Conservation (phyloP, 1,284 basidiomycete genomes). For the Cutaneotrichosporon dermatis region DNA sequence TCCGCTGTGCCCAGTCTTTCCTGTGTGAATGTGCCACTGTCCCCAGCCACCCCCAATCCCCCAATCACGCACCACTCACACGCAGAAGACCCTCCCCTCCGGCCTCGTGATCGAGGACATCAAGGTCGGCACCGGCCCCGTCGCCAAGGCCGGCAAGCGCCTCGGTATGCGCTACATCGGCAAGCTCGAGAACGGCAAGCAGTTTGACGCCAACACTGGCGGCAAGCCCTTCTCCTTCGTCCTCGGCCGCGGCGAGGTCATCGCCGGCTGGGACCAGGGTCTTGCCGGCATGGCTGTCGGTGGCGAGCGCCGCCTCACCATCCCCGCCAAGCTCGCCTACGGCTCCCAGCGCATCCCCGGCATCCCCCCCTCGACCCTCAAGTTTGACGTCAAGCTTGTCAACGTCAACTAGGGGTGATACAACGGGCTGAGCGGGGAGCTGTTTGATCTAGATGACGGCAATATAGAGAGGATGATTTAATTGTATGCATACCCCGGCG, state of each 20-base stretch:
- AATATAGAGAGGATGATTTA: no score
- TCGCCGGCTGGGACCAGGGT: slow-evolving; percentile 93
- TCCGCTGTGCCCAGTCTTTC: no score
- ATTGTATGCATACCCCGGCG: no score
- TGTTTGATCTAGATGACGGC: no score
- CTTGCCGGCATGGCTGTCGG: slow-evolving; percentile 87
- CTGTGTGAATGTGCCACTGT: no score
- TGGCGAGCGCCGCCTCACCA: slow-evolving; percentile 75
- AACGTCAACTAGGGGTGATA: slow-evolving; percentile 53
- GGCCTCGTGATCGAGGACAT: slow-evolving; percentile 76
- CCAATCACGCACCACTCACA: not conserved
- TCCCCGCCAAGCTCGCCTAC: slow-evolving; percentile 53
- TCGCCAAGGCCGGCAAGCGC: slow-evolving; percentile 78
- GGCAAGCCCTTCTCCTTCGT: slow-evolving; percentile 87
- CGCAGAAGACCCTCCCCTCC: slow-evolving; percentile 57
- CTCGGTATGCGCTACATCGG: slow-evolving; percentile 68
- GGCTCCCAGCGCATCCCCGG: slow-evolving; percentile 53
- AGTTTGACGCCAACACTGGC: slow-evolving; percentile 84
- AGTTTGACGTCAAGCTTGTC: slow-evolving; percentile 57
- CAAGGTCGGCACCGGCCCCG: slow-evolving; percentile 72
- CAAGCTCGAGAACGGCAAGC: slow-evolving; percentile 75
- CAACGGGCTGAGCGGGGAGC: no score
- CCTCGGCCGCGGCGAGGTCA: slow-evolving; percentile 84
- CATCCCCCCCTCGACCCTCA: slow-evolving; percentile 53
- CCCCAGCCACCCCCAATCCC: not conserved